Percentiles rank a stretch among this genome's conserved stretches.
Conservation (phyloP, 179 eudicot genomes). For the Silene coronaria region DNA sequence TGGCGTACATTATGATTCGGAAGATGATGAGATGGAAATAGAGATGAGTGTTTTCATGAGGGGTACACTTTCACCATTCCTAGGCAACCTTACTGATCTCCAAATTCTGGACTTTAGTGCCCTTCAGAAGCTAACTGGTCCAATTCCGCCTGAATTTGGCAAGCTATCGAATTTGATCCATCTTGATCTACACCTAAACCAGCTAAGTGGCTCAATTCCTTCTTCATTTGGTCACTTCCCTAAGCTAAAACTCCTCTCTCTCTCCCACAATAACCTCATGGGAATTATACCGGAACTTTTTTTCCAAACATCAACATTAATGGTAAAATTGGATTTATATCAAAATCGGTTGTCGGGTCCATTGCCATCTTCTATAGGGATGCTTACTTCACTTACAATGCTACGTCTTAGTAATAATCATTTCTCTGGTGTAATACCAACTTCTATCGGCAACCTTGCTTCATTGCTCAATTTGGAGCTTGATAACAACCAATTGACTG, state of each 20-base stretch:
- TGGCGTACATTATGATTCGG: background rate
- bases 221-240: constrained; percentile 32
- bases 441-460: constrained; percentile 40
- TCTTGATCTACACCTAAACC: background rate
- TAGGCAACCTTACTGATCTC: background rate
- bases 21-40: background rate
- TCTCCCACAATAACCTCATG: constrained; percentile 37
- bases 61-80: background rate
- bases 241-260: constrained; percentile 30
- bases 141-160: background rate
- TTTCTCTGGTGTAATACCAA: constrained; percentile 45
- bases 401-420: constrained; percentile 48
- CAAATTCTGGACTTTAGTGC: background rate
- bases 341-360: constrained; percentile 31
- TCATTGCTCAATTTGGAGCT: constrained; percentile 30
- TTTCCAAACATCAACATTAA: constrained; percentile 21
- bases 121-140: background rate
- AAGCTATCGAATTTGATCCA: background rate
- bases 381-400: constrained; percentile 24
- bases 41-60: no score
- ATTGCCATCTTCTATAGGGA: constrained; percentile 44
- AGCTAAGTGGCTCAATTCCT: constrained; percentile 52
- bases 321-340: constrained; percentile 19
- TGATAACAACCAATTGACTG: background rate
- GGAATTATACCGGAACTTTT: constrained; percentile 38